Conservation (phyloP, 164 flowering plant species). For the Brasenia schreberi region DNA sequence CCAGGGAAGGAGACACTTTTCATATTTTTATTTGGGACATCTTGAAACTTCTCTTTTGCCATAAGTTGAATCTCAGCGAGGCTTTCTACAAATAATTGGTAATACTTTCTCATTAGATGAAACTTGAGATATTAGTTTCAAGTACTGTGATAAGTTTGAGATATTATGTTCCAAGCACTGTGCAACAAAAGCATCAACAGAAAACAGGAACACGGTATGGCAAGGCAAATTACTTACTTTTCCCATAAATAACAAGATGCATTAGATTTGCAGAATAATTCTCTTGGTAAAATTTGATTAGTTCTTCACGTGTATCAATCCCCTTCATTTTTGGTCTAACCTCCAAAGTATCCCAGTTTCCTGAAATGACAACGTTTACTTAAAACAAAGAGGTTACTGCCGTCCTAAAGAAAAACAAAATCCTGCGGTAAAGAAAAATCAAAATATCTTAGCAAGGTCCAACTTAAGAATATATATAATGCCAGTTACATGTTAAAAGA, state of each 20-base stretch:
- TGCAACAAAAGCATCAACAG: not conserved
- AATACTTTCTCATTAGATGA: not conserved
- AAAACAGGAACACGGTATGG: too few relatives aligned
- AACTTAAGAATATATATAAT: too few relatives aligned
- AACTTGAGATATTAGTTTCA: not conserved
- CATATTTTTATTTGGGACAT: constrained; percentile 39
- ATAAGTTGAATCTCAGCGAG: constrained; percentile 64
- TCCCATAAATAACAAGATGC: constrained; percentile 78
- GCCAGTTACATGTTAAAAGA: too few relatives aligned
- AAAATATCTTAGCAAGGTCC: not conserved
- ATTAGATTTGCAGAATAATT: constrained; percentile 92
- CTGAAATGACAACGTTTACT: constrained; percentile 13
- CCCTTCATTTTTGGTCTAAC: constrained; percentile 74
- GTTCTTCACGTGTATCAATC: constrained; percentile 64
- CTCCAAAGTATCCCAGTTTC: constrained; percentile 92
- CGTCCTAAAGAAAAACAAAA: not conserved
- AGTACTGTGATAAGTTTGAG: not conserved
- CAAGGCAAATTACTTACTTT: constrained; percentile 30
- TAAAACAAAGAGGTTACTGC: not conserved
- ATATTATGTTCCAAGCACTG: not conserved
- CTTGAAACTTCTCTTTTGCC: constrained; percentile 54
- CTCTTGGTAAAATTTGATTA: constrained; percentile 66
- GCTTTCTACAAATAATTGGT: constrained; percentile 30
- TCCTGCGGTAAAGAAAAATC: too few relatives aligned
- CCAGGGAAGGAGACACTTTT: constrained; percentile 37